Evolutionary conservation across 495 filamentous ascomycete genomes (phyloP).

Genomic region (Xylaria cubensis): DNA sequence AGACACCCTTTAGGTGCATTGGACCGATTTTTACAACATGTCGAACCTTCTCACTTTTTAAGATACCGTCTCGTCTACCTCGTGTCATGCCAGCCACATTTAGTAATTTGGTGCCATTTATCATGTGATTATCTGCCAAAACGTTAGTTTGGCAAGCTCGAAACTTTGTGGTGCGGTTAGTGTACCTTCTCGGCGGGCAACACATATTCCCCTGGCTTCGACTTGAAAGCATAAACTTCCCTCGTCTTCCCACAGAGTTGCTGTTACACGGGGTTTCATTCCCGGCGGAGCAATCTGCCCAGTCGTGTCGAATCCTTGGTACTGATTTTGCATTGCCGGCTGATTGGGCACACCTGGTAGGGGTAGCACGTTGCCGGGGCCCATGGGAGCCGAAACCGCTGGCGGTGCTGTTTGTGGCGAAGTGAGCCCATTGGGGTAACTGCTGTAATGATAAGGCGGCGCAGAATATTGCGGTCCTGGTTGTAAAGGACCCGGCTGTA

Average conservation of each 20-base stretch:
- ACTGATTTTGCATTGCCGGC: slow-evolving; percentile 57
- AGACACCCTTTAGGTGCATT: slow-evolving; percentile 98
- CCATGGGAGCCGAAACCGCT: slow-evolving; percentile 72
- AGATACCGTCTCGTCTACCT: slow-evolving; percentile 91
- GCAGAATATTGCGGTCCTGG: slow-evolving; percentile 69
- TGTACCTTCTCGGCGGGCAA: slow-evolving; percentile 92
- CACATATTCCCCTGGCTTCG: slow-evolving; percentile 94
- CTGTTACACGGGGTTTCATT: slow-evolving; percentile 97
- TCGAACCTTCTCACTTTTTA: slow-evolving; percentile 96
- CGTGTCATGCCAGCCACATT: slow-evolving; percentile 99
- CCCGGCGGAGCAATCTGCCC: slow-evolving; percentile 96
- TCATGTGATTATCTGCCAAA: slow-evolving; percentile 93
- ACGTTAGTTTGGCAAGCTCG: neutral
- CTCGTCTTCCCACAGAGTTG: slow-evolving; percentile 98
- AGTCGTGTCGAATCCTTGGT: slow-evolving; percentile 79
- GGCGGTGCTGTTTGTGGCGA: slow-evolving; percentile 75
- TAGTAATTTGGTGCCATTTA: slow-evolving; percentile 95
- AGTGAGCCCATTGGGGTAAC: slow-evolving; percentile 74
- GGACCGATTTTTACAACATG: slow-evolving; percentile 99
- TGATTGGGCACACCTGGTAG: slow-evolving; percentile 66
- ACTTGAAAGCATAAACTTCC: slow-evolving; percentile 98
- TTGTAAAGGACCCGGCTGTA: slow-evolving; percentile 69
- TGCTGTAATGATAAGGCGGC: slow-evolving; percentile 72
- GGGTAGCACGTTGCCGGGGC: slow-evolving; percentile 65
- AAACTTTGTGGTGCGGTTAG: neutral